Conservation (phyloP, 768 basidiomycete species). For the Hydnomerulius pinastri region DNA sequence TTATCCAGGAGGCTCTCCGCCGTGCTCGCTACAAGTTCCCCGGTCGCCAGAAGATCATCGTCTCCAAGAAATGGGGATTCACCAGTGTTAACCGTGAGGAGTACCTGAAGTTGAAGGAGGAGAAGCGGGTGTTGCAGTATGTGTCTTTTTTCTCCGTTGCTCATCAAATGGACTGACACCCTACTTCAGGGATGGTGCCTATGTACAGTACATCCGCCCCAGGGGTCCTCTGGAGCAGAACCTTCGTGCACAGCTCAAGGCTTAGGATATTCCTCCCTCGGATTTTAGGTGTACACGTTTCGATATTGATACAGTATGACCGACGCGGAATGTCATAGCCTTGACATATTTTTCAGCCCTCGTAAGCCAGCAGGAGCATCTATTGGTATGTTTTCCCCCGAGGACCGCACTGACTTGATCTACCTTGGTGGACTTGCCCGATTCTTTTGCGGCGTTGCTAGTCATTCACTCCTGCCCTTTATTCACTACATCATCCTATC, state of each 20-base stretch:
- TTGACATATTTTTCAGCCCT: slow-evolving; percentile 16
- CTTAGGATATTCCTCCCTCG: slow-evolving; percentile 39
- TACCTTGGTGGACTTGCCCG: not conserved
- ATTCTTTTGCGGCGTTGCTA: not conserved
- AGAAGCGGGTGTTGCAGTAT: slow-evolving; percentile 86
- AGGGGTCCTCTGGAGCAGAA: slow-evolving; percentile 86
- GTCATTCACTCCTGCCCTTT: slow-evolving; percentile 44
- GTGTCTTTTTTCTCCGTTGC: slow-evolving; percentile 35
- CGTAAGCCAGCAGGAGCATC: slow-evolving; percentile 13
- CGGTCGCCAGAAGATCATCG: slow-evolving; percentile 96
- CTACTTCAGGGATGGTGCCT: slow-evolving; percentile 79
- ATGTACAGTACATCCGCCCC: slow-evolving; percentile 90
- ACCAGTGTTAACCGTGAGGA: slow-evolving; percentile 91
- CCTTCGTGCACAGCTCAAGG: slow-evolving; percentile 80
- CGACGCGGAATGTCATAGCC: slow-evolving; percentile 19
- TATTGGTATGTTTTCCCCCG: not conserved
- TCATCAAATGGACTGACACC: not conserved
- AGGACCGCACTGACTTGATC: not conserved
- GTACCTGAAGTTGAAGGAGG: slow-evolving; percentile 85
- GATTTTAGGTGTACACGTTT: slow-evolving; percentile 25
- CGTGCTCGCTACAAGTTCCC: slow-evolving; percentile 99
- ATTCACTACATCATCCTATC: slow-evolving; percentile 74
- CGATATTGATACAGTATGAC: slow-evolving; percentile 18
- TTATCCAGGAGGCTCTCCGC: slow-evolving; percentile 95
- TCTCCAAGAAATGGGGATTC: slow-evolving; percentile 99